phyloP scores from a whole-genome alignment of 2,329 filamentous ascomycete genomes.

The Fusarium subglutinans region DNA sequence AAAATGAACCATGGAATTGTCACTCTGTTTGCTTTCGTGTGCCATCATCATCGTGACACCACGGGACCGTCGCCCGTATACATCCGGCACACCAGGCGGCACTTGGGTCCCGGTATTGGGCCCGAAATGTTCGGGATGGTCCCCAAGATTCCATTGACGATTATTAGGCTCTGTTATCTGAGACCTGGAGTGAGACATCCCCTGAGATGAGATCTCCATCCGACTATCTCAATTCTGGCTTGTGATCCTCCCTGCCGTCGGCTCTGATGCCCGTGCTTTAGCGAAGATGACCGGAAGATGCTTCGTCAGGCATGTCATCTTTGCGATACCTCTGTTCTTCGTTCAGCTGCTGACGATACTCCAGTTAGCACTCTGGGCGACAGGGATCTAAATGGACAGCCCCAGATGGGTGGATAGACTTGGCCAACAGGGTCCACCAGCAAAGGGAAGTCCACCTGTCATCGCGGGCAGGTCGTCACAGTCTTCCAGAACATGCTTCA shows the following conservation, averaged over 20 bases:
- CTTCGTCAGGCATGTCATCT: neutral
- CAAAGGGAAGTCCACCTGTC: slow-evolving; percentile 7
- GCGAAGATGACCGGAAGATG: neutral
- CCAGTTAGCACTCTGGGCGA: neutral
- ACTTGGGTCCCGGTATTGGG: neutral
- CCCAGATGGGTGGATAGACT: slow-evolving; percentile 17
- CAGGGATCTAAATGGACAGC: slow-evolving; percentile 31
- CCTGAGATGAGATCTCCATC: slow-evolving; percentile 7
- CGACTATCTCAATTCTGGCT: neutral
- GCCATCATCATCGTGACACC: neutral
- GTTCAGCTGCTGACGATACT: slow-evolving; percentile 29
- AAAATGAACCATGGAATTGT: neutral
- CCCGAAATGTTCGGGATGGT: slow-evolving; percentile 1
- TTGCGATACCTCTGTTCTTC: neutral
- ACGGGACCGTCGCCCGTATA: neutral
- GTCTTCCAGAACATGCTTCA: slow-evolving; percentile 1
- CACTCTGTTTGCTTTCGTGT: neutral
- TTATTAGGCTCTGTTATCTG: neutral
- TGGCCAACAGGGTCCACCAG: slow-evolving; percentile 11
- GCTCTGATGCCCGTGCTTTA: neutral
- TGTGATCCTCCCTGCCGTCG: neutral
- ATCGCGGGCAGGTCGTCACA: neutral
- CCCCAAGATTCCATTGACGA: slow-evolving; percentile 2
- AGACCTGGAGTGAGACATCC: slow-evolving; percentile 7
- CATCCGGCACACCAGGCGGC: neutral